Conservation (phyloP, 2,329 filamentous ascomycete genomes). For the Claviceps maximensis region DNA sequence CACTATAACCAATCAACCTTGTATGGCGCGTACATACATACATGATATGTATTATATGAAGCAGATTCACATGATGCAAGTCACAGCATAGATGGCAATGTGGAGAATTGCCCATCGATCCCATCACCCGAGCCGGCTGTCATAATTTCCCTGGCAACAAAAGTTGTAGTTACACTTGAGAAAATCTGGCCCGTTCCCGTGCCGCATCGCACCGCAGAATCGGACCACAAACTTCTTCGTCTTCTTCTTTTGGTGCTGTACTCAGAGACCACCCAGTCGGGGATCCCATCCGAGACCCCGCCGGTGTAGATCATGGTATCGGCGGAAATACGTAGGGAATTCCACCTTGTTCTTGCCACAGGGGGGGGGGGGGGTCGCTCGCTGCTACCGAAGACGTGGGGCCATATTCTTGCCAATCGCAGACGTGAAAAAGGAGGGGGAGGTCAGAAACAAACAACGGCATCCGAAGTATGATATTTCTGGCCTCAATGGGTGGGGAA, state of each 20-base stretch:
- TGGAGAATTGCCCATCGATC: too few relatives aligned
- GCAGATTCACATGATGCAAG: background rate
- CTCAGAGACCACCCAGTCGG: constrained; percentile 1
- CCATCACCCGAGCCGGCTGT: background rate
- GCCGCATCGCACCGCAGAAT: constrained; percentile 2
- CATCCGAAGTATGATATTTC: background rate
- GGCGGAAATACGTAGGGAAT: background rate
- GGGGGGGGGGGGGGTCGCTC: background rate
- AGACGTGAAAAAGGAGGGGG: background rate
- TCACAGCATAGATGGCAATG: background rate
- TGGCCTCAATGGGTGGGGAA: background rate
- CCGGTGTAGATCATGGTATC: background rate
- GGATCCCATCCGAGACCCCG: background rate
- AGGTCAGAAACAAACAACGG: background rate
- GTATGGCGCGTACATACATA: background rate
- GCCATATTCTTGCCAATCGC: background rate
- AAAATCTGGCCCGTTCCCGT: background rate
- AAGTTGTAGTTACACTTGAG: constrained; percentile 4
- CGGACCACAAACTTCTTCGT: background rate
- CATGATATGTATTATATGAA: too few relatives aligned
- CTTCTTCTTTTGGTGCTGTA: too few relatives aligned
- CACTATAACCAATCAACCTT: background rate
- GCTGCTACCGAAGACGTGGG: background rate
- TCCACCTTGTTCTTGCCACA: constrained; percentile 1
- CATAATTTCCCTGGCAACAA: background rate